Evolutionary conservation across 306 rosid species (phyloP).

Genomic region (Vigna angularis): DNA sequence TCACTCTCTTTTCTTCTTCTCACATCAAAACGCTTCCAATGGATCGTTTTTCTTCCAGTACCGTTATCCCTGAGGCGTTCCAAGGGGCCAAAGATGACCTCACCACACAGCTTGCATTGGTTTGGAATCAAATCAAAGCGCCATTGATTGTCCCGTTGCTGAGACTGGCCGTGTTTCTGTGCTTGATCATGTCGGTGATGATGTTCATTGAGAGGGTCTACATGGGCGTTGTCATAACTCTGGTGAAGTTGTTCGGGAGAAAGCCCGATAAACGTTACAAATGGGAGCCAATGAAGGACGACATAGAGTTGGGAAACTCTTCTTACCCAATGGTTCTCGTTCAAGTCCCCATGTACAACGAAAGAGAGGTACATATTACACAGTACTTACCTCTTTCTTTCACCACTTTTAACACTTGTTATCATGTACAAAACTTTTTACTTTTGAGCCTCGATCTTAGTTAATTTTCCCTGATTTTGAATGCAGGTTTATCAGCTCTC

Average conservation of each 20-base stretch:
- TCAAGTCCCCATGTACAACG: constrained; percentile 96
- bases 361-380: constrained; percentile 72
- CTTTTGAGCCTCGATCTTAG: constrained; percentile 17
- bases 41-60: constrained; percentile 62
- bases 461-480: not conserved
- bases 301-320: constrained; percentile 81
- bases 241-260: constrained; percentile 71
- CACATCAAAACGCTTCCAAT: constrained; percentile 43
- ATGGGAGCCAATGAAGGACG: constrained; percentile 90
- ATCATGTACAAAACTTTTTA: not conserved
- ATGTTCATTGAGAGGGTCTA: constrained; percentile 81
- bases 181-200: constrained; percentile 84
- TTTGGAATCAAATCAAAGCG: constrained; percentile 77
- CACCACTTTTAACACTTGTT: not conserved
- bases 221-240: constrained; percentile 79
- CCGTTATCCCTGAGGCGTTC: constrained; percentile 63
- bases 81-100: constrained; percentile 74
- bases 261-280: constrained; percentile 84
- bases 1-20: constrained; percentile 31
- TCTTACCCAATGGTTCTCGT: constrained; percentile 86
- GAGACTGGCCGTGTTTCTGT: constrained; percentile 59
- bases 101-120: constrained; percentile 57
- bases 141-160: constrained; percentile 86
- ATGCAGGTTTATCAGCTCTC: constrained; percentile 92
- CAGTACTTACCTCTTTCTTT: not conserved